These are phyloP conservation scores for Penicillium cinerascens DNA, from an alignment of 495 filamentous ascomycete species.

Conservation along the genomic window DNA sequence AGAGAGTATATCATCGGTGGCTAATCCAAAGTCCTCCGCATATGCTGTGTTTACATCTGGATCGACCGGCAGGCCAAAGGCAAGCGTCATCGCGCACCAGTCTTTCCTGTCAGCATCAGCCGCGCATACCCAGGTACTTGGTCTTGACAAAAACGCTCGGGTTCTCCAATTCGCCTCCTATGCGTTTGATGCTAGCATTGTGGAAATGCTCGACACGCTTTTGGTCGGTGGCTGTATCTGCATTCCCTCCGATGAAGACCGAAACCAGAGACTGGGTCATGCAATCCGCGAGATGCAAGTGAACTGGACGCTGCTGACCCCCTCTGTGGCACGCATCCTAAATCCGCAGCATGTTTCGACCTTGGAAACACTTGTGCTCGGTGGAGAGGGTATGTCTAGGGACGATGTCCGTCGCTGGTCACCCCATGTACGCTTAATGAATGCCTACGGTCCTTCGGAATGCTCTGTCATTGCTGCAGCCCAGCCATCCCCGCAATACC, in stretches of 20 bases:
- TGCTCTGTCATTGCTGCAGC: constrained; percentile 4
- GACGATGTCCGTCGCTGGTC: constrained; percentile 17
- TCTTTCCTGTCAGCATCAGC: constrained; percentile 9
- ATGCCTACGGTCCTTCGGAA: constrained; percentile 42
- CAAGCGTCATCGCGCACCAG: constrained; percentile 27
- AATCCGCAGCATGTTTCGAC: constrained; percentile 33
- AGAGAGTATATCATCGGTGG: neutral
- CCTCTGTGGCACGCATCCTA: constrained; percentile 27
- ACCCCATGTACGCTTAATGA: constrained; percentile 13
- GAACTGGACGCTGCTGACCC: constrained; percentile 20
- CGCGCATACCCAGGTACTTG: constrained; percentile 14
- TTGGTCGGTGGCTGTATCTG: constrained; percentile 53
- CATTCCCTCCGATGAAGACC: constrained; percentile 22
- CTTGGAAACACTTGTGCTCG: constrained; percentile 17
- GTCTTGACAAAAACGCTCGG: constrained; percentile 15
- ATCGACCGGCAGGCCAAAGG: constrained; percentile 39
- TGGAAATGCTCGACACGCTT: constrained; percentile 57
- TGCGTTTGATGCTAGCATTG: constrained; percentile 39
- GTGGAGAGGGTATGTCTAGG: constrained; percentile 17
- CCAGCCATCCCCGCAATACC: no score
- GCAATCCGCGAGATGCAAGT: constrained; percentile 24
- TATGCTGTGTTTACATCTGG: constrained; percentile 36
- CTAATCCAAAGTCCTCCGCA: constrained; percentile 6
- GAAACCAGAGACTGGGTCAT: constrained; percentile 12
- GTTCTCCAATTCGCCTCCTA: constrained; percentile 31